Evolutionary conservation across 2,329 filamentous ascomycete species (phyloP).

Genomic region (Arthrobotrys entomopaga): DNA sequence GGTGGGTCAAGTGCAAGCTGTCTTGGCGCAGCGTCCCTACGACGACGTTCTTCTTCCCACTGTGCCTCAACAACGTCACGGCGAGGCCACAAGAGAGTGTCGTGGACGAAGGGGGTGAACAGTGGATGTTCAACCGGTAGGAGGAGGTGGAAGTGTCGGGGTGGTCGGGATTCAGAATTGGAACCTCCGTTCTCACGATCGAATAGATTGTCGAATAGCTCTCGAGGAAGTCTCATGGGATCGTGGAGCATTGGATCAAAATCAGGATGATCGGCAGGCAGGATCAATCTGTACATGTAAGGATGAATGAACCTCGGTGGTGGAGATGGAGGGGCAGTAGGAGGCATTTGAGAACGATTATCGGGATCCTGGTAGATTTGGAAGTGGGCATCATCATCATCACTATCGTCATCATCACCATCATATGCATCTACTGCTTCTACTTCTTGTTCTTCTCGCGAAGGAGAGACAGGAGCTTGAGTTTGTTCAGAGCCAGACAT

Average conservation of each 20-base stretch:
- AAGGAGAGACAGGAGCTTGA: too few species aligned
- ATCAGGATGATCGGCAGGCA: constrained; percentile 31
- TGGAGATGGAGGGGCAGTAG: too few species aligned
- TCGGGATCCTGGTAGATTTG: too few species aligned
- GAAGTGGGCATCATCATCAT: too few species aligned
- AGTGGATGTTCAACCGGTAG: constrained; percentile 29
- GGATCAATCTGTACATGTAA: constrained; percentile 8
- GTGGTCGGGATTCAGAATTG: too few species aligned
- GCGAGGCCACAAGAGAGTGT: constrained; percentile 39
- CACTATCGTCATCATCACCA: too few species aligned
- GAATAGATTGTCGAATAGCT: constrained; percentile 8
- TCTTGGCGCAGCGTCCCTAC: too few species aligned
- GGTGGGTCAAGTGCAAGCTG: too few species aligned
- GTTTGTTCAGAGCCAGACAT: too few species aligned
- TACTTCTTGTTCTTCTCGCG: too few species aligned
- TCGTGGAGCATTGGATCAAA: constrained; percentile 45
- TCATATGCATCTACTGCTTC: too few species aligned
- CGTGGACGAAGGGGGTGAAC: constrained; percentile 44
- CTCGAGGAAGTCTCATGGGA: constrained; percentile 22
- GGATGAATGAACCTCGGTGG: neutral
- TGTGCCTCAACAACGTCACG: constrained; percentile 44
- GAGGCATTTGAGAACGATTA: too few species aligned
- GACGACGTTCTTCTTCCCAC: constrained; percentile 17
- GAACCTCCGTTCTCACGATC: constrained; percentile 6
- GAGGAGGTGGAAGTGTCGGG: constrained; percentile 14